Evolutionary conservation across 164 flowering plant species (phyloP).

Genomic region (Malania oleifera): DNA sequence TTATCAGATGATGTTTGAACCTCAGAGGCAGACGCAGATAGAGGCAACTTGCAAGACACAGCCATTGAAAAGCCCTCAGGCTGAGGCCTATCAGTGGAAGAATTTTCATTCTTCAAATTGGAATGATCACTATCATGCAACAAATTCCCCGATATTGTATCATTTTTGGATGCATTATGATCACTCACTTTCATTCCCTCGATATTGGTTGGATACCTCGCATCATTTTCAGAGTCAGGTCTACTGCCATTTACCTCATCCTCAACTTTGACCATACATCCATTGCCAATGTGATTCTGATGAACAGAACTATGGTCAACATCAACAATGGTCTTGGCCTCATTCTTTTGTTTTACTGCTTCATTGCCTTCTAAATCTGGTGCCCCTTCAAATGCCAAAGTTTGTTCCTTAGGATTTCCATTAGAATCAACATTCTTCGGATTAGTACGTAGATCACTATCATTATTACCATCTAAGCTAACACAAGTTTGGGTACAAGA

Average conservation of each 20-base stretch:
- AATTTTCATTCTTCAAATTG: slow-evolving; percentile 15
- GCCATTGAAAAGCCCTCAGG: too few species aligned
- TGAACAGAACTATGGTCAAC: slow-evolving; percentile 15
- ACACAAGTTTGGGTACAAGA: slow-evolving; percentile 38
- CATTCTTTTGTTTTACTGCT: slow-evolving; percentile 26
- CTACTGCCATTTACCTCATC: slow-evolving; percentile 23
- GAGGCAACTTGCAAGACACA: too few species aligned
- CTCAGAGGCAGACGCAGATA: slow-evolving; percentile 23
- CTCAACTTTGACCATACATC: slow-evolving; percentile 25
- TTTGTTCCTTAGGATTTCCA: slow-evolving; percentile 30
- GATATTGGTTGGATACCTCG: slow-evolving; percentile 12
- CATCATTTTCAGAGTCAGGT: slow-evolving; percentile 27
- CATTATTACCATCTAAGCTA: slow-evolving; percentile 41
- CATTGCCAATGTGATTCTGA: slow-evolving; percentile 22
- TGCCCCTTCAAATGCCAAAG: slow-evolving; percentile 21
- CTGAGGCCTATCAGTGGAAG: slow-evolving; percentile 17
- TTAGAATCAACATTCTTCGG: slow-evolving; percentile 27
- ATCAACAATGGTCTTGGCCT: slow-evolving; percentile 22
- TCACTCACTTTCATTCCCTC: slow-evolving; percentile 24
- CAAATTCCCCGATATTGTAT: slow-evolving; percentile 15
- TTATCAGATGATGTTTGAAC: slow-evolving; percentile 24
- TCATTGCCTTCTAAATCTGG: slow-evolving; percentile 16
- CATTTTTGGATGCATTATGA: slow-evolving; percentile 20
- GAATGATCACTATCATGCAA: slow-evolving; percentile 13
- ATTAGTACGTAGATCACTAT: slow-evolving; percentile 30